These are phyloP conservation scores for Gonium pectorale DNA, from an alignment of 139 green algal species.

Conservation along the genomic window DNA sequence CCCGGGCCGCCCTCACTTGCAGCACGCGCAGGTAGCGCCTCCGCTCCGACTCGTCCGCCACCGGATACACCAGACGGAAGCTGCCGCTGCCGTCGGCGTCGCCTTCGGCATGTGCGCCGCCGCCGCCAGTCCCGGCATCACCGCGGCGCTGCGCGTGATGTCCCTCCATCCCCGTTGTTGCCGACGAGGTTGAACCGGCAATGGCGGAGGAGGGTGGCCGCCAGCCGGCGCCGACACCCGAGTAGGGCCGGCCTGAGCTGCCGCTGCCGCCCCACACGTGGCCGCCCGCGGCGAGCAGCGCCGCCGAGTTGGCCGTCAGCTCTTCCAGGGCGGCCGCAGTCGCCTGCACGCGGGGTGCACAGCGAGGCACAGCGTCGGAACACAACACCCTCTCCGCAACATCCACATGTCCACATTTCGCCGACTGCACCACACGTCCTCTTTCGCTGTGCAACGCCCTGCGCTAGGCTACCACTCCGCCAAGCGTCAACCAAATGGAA, in stretches of 20 bases:
- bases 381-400: not conserved
- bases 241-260: no score
- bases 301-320: constrained; percentile 5
- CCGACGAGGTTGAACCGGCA: no score
- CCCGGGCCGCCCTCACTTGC: not conserved
- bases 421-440: not conserved
- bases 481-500: no score
- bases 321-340: constrained; percentile 39
- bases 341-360: not conserved
- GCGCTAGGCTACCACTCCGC: no score
- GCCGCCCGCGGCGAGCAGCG: constrained; percentile 19
- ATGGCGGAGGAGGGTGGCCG: no score
- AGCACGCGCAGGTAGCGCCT: constrained; percentile 34
- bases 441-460: no score
- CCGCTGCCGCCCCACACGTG: constrained; percentile 15
- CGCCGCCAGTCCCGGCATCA: no score
- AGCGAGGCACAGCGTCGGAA: not conserved
- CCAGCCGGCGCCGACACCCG: no score
- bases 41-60: not conserved
- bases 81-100: constrained; percentile 1
- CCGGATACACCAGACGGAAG: constrained; percentile 44
- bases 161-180: no score
- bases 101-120: not conserved
- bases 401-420: not conserved
- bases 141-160: no score